Evolutionary conservation across 164 flowering plant genomes (phyloP), one percentile per base, ranked within the genome.

Genomic region (Santalum album): DNA sequence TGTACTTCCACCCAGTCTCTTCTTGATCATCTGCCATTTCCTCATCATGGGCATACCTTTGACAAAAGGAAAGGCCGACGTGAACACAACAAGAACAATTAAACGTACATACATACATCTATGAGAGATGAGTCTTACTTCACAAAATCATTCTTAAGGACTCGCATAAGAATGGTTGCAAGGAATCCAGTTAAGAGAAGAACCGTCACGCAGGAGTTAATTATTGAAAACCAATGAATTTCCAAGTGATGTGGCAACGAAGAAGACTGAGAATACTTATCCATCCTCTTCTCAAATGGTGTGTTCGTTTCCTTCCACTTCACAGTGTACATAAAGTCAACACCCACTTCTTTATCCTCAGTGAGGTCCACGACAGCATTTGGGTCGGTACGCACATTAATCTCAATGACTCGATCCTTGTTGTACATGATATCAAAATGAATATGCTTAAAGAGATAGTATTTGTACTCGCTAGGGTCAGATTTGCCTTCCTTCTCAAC

Each of bases 1-100:
- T 71, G 56, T 60, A 71, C 55, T 71, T 71, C 75, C 75, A 71
- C 15, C 75, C 75, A 44, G 68, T 67, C 66, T 71, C 75, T 24
- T 72, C 76, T 49, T 68, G 65, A 49, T 72, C 76, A 40, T 72
- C 76, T 23, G 59, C 64, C 7, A 68, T 25, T 25, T 72, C 76
- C 53, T 72, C 76, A 40, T 71, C 72, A 50, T 64, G 69, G 3
- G 66, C 63, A 57, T 67, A 67, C 54, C 75, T 71, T 9, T 17
- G 43, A 48, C 2, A 7, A 24, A 47, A 1, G 44, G 6, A 23
- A 20, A n/a, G 16, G 39, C 5, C n/a, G n/a, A 1, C 34, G 43
- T 32, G 25, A n/a, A 23, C 19, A 26, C 6, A 18, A 43, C 17
- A 25, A 7, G 18, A 35, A 47, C 7, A 1, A 5, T 0, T 6